Evolutionary conservation across 192 early-diverging fungal genomes (phyloP).

Genomic region (Rhizophagus clarus): DNA sequence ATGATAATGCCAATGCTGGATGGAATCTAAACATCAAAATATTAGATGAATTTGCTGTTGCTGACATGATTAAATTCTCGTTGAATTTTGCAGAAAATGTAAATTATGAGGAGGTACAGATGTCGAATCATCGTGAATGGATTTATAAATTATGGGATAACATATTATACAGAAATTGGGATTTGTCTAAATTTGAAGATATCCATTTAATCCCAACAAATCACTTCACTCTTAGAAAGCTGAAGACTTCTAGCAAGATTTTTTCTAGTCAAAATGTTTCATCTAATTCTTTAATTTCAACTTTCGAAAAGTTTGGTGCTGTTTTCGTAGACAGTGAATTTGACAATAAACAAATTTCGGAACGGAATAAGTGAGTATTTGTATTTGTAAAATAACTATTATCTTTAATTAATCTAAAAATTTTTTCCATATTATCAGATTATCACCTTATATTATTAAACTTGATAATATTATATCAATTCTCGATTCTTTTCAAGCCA

Average conservation of each 20-base stretch:
- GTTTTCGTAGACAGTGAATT: constrained; percentile 9
- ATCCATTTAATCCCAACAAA: constrained; percentile 13
- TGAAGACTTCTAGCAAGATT: not conserved
- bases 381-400: no score
- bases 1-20: not conserved
- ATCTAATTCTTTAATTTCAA: not conserved
- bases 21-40: constrained; percentile 17
- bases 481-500: not conserved
- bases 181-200: not conserved
- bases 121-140: not conserved
- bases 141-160: constrained; percentile 15
- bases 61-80: not conserved
- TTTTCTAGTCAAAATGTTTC: not conserved
- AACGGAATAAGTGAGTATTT: not conserved
- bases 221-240: not conserved
- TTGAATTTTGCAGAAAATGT: not conserved
- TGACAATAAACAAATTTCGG: no score
- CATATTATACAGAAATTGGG: not conserved
- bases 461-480: not conserved
- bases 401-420: no score
- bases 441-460: not conserved
- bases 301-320: not conserved
- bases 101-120: not conserved
- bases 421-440: not conserved
- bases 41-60: not conserved